These are phyloP conservation scores for Chlamydomonas asymmetrica DNA, from an alignment of 139 green algal species.

Conservation along the genomic window DNA sequence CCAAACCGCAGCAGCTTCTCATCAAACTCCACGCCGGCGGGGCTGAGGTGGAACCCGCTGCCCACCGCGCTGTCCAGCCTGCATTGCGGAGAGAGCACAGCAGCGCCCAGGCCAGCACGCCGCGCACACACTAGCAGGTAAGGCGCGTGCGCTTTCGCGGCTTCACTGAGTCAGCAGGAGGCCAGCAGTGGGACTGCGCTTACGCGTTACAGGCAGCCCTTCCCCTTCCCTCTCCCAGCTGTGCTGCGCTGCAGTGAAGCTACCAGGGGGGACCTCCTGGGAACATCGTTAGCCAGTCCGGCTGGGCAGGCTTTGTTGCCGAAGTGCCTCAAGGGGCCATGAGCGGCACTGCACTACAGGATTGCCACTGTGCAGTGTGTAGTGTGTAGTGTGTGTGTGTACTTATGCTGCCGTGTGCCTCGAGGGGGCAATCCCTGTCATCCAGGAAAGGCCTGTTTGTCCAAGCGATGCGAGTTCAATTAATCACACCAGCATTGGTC, in stretches of 20 bases:
- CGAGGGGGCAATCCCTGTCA: neutral
- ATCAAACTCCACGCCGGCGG: slow-evolving; percentile 65
- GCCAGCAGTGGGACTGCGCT: neutral
- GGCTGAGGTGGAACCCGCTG: slow-evolving; percentile 54
- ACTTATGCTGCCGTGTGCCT: too few species aligned
- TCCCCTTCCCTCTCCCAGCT: neutral
- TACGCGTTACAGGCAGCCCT: neutral
- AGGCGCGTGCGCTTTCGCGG: too few species aligned
- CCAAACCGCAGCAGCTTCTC: slow-evolving; percentile 42
- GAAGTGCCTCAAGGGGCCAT: too few species aligned
- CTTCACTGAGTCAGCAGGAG: neutral
- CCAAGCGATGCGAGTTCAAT: neutral
- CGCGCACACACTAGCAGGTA: slow-evolving; percentile 7
- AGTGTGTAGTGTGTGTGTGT: too few species aligned
- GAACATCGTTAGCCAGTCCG: too few species aligned
- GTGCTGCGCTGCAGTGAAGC: neutral
- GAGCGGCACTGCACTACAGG: too few species aligned
- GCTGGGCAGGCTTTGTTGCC: too few species aligned
- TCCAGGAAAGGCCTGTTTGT: neutral
- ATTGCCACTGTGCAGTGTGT: too few species aligned
- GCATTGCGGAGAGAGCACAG: too few species aligned
- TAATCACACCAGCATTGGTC: neutral
- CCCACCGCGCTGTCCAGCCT: slow-evolving; percentile 60
- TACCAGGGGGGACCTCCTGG: too few species aligned
- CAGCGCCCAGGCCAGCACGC: too few species aligned